A percentile compares a stretch with the other conserved stretches of the same genome.
These are phyloP conservation scores for Scheffersomyces coipomensis DNA, from an alignment of 805 yeast species.

Conservation along the genomic window DNA sequence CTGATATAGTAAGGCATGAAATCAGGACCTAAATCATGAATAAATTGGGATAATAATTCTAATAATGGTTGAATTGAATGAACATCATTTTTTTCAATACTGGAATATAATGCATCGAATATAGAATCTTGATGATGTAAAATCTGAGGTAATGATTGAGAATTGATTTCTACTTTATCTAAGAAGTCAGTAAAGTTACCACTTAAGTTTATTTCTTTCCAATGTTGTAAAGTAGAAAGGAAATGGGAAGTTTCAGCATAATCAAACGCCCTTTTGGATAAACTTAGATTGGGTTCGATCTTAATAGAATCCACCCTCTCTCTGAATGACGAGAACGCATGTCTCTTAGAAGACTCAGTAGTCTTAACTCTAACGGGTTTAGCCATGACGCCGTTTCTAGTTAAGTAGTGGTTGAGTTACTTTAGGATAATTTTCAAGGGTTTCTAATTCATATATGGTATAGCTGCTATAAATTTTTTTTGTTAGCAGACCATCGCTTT, in stretches of 20 bases:
- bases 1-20: conserved; percentile 67
- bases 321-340: conserved; percentile 71
- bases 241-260: conserved; percentile 78
- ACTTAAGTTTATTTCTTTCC: conserved; percentile 85
- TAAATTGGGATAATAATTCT: conserved; percentile 77
- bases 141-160: conserved; percentile 78
- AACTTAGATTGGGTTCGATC: conserved; percentile 67
- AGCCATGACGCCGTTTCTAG: too few species aligned
- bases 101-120: conserved; percentile 45
- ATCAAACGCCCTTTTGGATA: conserved; percentile 61
- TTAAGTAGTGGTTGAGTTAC: too few species aligned
- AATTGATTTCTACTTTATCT: conserved; percentile 49
- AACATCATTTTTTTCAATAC: conserved; percentile 57
- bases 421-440: too few species aligned
- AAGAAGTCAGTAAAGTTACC: conserved; percentile 65
- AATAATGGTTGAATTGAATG: conserved; percentile 76
- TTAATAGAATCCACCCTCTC: conserved; percentile 81
- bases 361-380: conserved; percentile 28
- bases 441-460: too few species aligned
- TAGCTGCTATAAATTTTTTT: too few species aligned
- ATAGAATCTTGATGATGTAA: conserved; percentile 67
- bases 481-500: too few species aligned
- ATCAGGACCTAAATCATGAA: conserved; percentile 91
- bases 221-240: conserved; percentile 72
- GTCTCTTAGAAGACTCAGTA: conserved; percentile 54